A percentile compares a stretch with the other conserved stretches of the same genome.
Evolutionary conservation across 2,329 filamentous ascomycete species (phyloP).

Genomic region (Tympanopsis confertula): DNA sequence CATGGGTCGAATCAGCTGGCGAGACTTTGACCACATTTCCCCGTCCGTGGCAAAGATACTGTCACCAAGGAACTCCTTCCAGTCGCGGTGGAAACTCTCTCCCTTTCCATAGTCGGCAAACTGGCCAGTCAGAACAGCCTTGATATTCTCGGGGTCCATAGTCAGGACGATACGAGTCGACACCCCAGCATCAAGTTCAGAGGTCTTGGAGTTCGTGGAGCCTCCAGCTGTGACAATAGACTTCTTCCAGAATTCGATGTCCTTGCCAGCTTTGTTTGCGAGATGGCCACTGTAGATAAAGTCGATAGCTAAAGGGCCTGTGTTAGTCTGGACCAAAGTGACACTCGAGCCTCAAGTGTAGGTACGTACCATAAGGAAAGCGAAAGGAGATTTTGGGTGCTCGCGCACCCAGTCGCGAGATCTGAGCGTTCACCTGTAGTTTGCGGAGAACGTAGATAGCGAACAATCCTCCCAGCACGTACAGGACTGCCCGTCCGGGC

Average conservation of each 20-base stretch:
- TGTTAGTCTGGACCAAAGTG: conserved; percentile 2
- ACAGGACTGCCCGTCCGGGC: background rate
- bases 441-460: background rate
- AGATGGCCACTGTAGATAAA: conserved; percentile 45
- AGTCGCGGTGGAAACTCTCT: conserved; percentile 60
- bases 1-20: conserved; percentile 75
- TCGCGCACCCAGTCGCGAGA: conserved; percentile 19
- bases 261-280: conserved; percentile 37
- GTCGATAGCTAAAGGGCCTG: conserved; percentile 42
- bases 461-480: background rate
- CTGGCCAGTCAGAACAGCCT: conserved; percentile 77
- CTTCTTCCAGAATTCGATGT: conserved; percentile 48
- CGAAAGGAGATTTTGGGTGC: conserved; percentile 21
- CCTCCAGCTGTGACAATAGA: conserved; percentile 30
- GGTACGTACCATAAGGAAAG: conserved; percentile 31
- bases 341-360: conserved; percentile 1
- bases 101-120: conserved; percentile 82
- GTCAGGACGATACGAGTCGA: conserved; percentile 56
- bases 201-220: conserved; percentile 40
- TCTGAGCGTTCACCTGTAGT: background rate
- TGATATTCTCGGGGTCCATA: conserved; percentile 78
- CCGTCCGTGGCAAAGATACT: conserved; percentile 75
- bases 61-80: conserved; percentile 65
- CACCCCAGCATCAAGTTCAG: conserved; percentile 12
- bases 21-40: conserved; percentile 64